Evolutionary conservation across 768 basidiomycete genomes (phyloP).

Genomic region (Suillus clintonianus): DNA sequence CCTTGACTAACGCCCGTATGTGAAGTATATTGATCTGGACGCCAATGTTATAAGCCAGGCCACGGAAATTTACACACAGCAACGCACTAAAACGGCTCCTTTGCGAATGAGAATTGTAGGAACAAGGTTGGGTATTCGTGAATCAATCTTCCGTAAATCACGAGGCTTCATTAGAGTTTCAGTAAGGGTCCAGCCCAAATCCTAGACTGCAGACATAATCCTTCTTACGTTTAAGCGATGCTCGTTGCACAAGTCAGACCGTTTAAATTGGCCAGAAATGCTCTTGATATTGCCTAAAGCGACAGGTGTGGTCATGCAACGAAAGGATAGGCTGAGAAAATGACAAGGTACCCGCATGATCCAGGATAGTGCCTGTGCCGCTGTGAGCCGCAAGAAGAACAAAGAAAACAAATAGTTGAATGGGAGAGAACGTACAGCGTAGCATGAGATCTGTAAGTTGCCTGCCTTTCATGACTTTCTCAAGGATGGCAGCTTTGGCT

Average conservation of each 20-base stretch:
- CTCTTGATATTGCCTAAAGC: constrained; percentile 78
- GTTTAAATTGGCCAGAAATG: constrained; percentile 88
- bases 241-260: constrained; percentile 83
- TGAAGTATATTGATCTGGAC: constrained; percentile 88
- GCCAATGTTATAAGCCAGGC: constrained; percentile 12
- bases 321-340: constrained; percentile 11
- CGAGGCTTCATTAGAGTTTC: constrained; percentile 62
- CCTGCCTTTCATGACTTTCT: constrained; percentile 84
- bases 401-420: constrained; percentile 8
- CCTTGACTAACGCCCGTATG: constrained; percentile 92
- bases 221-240: constrained; percentile 81
- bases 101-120: constrained; percentile 90
- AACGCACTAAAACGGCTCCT: constrained; percentile 80
- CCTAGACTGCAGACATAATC: constrained; percentile 14
- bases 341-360: constrained; percentile 65
- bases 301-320: constrained; percentile 28
- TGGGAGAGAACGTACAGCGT: constrained; percentile 64
- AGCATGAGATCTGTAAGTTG: constrained; percentile 90
- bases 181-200: constrained; percentile 18
- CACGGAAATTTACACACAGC: background rate
- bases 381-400: constrained; percentile 9
- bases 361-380: constrained; percentile 79
- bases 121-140: constrained; percentile 89
- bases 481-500: constrained; percentile 72
- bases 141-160: constrained; percentile 96